These are phyloP conservation scores for Nigrospora osmanthi DNA, from an alignment of 2,329 filamentous ascomycete genomes.

Conservation along the genomic window DNA sequence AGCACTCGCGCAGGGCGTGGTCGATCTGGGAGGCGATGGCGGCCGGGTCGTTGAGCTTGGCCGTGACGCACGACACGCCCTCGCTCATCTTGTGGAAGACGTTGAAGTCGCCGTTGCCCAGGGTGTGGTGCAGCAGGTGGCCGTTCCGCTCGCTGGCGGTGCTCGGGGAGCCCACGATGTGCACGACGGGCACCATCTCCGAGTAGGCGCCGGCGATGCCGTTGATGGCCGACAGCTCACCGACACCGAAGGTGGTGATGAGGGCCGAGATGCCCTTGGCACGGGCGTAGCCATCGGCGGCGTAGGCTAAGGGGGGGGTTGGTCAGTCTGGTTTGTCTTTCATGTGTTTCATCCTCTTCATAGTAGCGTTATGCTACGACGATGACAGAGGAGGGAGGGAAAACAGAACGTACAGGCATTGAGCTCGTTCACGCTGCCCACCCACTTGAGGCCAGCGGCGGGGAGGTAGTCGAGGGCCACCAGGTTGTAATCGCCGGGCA, in stretches of 20 bases:
- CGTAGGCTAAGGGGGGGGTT: conserved; percentile 46
- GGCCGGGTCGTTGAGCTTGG: conserved; percentile 60
- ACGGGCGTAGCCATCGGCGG: conserved; percentile 72
- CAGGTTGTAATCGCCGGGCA: conserved; percentile 71
- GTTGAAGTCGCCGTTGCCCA: conserved; percentile 73
- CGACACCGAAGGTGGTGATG: conserved; percentile 71
- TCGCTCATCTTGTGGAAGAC: conserved; percentile 75
- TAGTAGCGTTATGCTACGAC: neutral
- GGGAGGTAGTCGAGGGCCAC: conserved; percentile 59
- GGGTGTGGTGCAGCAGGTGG: conserved; percentile 57
- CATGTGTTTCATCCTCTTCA: no score
- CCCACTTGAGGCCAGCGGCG: conserved; percentile 52
- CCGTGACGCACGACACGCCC: conserved; percentile 62
- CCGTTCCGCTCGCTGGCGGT: conserved; percentile 37
- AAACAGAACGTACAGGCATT: conserved; percentile 51
- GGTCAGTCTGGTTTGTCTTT: no score
- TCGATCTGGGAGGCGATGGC: conserved; percentile 73
- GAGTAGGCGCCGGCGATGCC: conserved; percentile 67
- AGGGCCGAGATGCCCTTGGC: conserved; percentile 63
- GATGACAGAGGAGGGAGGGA: neutral
- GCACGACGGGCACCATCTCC: conserved; percentile 62
- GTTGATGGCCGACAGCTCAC: conserved; percentile 66
- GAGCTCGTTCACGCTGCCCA: conserved; percentile 64
- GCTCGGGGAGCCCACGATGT: conserved; percentile 44
- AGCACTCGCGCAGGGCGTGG: conserved; percentile 67